Evolutionary conservation across 73 alveolate species (phyloP).

Genomic region (Tetrahymena malaccensis): DNA sequence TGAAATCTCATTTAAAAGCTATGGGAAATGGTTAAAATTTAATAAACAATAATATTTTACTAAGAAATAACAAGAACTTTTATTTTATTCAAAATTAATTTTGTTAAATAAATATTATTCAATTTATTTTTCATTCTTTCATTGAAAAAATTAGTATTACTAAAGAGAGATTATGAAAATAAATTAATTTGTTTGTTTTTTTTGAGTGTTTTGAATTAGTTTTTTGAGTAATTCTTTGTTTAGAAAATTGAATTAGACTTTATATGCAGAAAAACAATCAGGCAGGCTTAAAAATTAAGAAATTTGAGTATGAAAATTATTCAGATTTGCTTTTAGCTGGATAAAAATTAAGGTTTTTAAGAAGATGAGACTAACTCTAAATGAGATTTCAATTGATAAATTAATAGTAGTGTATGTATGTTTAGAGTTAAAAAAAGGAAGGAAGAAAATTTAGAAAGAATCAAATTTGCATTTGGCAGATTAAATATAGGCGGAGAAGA

Average conservation of each 20-base stretch:
- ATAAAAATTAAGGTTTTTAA: not conserved
- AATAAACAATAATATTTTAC: not conserved
- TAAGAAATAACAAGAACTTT: not conserved
- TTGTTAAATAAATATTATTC: too few relatives aligned
- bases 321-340: not conserved
- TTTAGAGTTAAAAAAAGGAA: not conserved
- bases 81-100: too few relatives aligned
- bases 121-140: too few relatives aligned
- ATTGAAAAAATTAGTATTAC: too few relatives aligned
- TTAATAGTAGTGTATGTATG: not conserved
- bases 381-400: not conserved
- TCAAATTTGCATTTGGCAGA: not conserved
- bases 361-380: not conserved
- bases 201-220: too few relatives aligned
- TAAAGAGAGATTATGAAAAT: not conserved
- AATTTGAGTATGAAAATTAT: not conserved
- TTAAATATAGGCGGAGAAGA: not conserved
- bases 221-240: not conserved
- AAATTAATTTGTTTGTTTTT: not conserved
- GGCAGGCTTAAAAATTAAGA: not conserved
- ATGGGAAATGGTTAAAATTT: not conserved
- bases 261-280: not conserved
- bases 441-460: not conserved
- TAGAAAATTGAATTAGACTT: not conserved
- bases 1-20: too few relatives aligned